Conservation (phyloP, 2,329 filamentous ascomycete species). For the Coniella lustricola region DNA sequence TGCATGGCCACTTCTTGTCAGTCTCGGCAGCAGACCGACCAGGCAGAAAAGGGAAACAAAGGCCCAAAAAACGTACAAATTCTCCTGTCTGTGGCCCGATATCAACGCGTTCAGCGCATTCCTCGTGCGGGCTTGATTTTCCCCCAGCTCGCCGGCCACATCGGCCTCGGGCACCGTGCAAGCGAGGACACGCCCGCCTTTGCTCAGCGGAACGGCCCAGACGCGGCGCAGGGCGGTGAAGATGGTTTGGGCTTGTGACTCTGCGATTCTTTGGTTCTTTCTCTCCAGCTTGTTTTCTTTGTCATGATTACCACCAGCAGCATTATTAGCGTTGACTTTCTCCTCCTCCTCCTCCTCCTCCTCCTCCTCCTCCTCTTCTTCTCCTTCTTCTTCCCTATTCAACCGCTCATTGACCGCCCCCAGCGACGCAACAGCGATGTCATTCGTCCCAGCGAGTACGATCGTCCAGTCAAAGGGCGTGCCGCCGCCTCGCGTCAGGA, state of each 20-base stretch:
- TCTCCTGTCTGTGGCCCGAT: constrained; percentile 34
- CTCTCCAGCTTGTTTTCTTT: too few relatives aligned
- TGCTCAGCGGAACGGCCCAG: constrained; percentile 41
- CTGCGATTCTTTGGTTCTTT: too few relatives aligned
- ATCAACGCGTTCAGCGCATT: constrained; percentile 44
- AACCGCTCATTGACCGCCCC: too few relatives aligned
- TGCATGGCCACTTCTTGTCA: too few relatives aligned
- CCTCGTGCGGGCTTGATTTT: constrained; percentile 27
- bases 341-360: too few relatives aligned
- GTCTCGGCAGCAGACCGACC: too few relatives aligned
- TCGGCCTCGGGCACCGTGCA: constrained; percentile 50
- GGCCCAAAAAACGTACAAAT: constrained; percentile 38
- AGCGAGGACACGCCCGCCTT: constrained; percentile 46
- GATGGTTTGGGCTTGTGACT: constrained; percentile 24
- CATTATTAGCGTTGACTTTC: too few relatives aligned
- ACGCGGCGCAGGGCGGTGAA: constrained; percentile 35
- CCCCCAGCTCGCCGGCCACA: constrained; percentile 13
- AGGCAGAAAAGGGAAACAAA: neutral
- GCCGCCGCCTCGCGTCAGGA: constrained; percentile 13
- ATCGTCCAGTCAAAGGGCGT: constrained; percentile 47
- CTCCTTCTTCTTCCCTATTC: too few relatives aligned
- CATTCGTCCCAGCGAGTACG: constrained; percentile 56
- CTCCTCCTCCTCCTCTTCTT: too few relatives aligned
- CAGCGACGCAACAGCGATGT: constrained; percentile 30
- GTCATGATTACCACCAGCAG: too few relatives aligned